Evolutionary conservation across 345 rosid species (phyloP), one percentile per base, ranked within the genome.

Genomic region (Eucalyptus cloeziana): DNA sequence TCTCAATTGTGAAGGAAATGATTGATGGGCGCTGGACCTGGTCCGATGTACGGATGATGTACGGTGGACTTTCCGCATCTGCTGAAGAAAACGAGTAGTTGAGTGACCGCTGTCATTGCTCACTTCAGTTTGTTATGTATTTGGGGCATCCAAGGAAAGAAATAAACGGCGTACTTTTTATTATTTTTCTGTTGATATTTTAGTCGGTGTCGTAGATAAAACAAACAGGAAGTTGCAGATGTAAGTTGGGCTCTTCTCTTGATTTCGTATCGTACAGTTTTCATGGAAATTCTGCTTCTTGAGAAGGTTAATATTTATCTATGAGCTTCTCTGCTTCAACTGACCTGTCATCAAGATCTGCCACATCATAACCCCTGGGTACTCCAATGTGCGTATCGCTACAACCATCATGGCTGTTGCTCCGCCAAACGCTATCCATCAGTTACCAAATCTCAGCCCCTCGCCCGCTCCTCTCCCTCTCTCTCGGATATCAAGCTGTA

Each of bases 11-110:
- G 87, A 95, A 92, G 91, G 94, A 93, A 10, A 92, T 96, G 27
- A 90, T 92, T 0, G 97, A 95, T 52, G 99, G 98, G 31, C 94
- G 60, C 69, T 94, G 64, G 86, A 94, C 96, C 6, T 96, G 99
- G 98, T 93, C 92, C 49, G 14, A 13, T 71, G 94, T 94, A 31
- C 94, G 99, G 99, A 91, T 45, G 14, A 13, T 71, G 94, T 94
- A 31, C 94, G 99, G 99, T 90, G 92, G 19, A 91, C 54, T 49
- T 96, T 89, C 89, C 25, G 95, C 92, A 30, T 86, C 93, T 11
- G 89, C 91, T 1, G 96, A 96, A 40, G 96, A 95, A 4, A n/a
- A 86, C 7, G 17, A 3, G 13, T 30, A 31, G 40, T 15, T 67
- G 21, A 67, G 79, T 31, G 4, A 16, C 79, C 4, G 40, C 7